Evolutionary conservation across 2,329 filamentous ascomycete genomes (phyloP), one percentile per base, ranked within the genome.

Genomic region (Fusarium stilboides): DNA sequence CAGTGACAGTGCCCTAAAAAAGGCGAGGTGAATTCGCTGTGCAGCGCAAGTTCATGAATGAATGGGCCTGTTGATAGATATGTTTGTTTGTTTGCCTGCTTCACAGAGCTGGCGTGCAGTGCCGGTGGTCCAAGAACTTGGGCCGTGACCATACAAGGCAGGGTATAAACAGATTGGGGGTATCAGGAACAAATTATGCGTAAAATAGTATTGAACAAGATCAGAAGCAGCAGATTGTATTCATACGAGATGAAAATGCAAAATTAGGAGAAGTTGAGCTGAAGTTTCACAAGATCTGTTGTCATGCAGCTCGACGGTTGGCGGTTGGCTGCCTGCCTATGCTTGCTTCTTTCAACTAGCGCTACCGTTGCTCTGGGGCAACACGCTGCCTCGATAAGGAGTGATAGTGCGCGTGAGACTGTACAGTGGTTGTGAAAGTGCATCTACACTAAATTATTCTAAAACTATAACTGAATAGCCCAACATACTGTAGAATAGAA

Each of bases 351-450:
- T 70, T 54, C 22, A 19, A 47, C 34, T 34, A 61, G 24, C 67
- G 59, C 62, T 70, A 68, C 67, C 46, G 67, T 70, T 66, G 68
- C 75, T 74, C 75, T 61, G 50, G 50, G 42, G 61, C 69, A 75
- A 75, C 75, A 74, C 75, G 57, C 45, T 62, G 24, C 33, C 20
- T 39, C 57, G 74, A 76, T 76, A 77, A 73, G 17, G 57, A 45
- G 14, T 69, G 76, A 68, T 77, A 77, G 65, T 24, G 59, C 44
- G 22, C 1, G 15, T 12, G 6, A 17, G 13, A 10, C 22, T 31
- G 28, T 8, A 31, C 19, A 12, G 28, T 6, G 5, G 40, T 22
- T 34, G 8, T 26, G 22, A 17, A 3, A 3, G 12, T 12, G 15
- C 1, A 53, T 10, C 14, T 15, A 28, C 9, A 14, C 8, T n/a